Base-by-base conservation (phyloP, 306 rosid genomes). In the Herpetospermum pedunculosum region DNA sequence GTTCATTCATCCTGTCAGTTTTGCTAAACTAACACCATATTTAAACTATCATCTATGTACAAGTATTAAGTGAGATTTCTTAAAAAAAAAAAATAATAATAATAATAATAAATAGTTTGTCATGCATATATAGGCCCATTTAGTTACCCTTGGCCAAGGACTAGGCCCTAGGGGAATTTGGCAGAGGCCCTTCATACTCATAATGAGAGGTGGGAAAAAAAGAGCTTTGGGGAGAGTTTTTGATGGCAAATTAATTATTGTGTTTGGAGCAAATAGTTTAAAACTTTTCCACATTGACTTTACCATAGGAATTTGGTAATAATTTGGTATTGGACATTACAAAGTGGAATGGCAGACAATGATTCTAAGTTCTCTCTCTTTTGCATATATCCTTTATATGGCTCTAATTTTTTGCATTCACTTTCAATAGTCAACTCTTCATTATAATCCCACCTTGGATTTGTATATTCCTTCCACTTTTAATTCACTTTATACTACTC, bases 371-470 rank as follows among this genome's bases (percentile, higher is more conserved):
- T 8, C 16, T 60, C 16, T 35, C 10, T n/a, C 8, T 19, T 3
- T n/a, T 7, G 54, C n/a, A 18, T 48, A 47, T 44, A 5, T 48
- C 23, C 10, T 28, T 19, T 32, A 30, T n/a, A 32, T 63, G 28
- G 29, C 47, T 63, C 49, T 35, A 63, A 63, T 37, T 21, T 64
- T 64, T 64, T 63, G 46, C 47, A 28, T 57, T 59, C 43, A 59
- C 41, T 59, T 59, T 59, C 71, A 64, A 64, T 64, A 38, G 71
- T 64, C 71, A 64, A 38, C 71, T 64, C 32, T 64, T 37, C 32
- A 12, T 64, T 38, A 64, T 64, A 64, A 37, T 64, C 70, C 70
- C 70, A 62, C 70, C 28, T 34, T 32, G 2, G 7, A 34, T 60
- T 60, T 54, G 7, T 54, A 50, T 50, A 12, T 1, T 50, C 57